Evolutionary conservation across 1,284 basidiomycete species (phyloP), one percentile per base, ranked within the genome.

Genomic region (Ceratobasidium theobromae): DNA sequence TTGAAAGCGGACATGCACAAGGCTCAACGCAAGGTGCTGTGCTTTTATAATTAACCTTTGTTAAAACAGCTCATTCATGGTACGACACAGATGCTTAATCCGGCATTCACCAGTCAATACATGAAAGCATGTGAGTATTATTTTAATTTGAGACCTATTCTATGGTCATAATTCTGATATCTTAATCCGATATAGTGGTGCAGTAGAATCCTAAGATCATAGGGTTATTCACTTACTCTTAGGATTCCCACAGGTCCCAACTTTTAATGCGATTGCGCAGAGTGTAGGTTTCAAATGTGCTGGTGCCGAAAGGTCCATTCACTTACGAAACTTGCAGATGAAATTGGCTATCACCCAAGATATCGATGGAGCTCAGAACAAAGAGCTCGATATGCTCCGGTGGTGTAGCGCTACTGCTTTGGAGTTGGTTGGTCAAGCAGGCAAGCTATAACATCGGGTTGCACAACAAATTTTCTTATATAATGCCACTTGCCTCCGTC

Each of bases 351-450:
- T 45, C 9, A 21, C 18, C 18, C 6, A 11, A 45, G 43, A 45
- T 45, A 45, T 45, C 9, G 9, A 21, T 21, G 43, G 43, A 21
- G 43, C 18, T 6, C 9, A 45, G 6, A 11, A 6, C 8, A 49
- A 62, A n/a, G 57, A 51, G 14, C 28, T 33, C 9, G 46, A 62
- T 51, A 27, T 40, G n/a, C 21, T 51, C 9, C 11, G 46, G 9
- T 62, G 57, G 57, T 62, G 57, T 21, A 62, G 46, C 25, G 1
- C 46, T 14, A 28, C 41, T 6, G 57, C 57, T 1, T 46, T 62
- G 14, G 57, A 62, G 28, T 21, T 51, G 2, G 51, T 62, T 16
- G 57, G 57, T 2, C 45, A 49, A 14, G 57, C 57, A 4, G 57
- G 57, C 51, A 25, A 8, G 57, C 51, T 18, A n/a, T 6, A 9